Conservation (phyloP, 1,139 yeast genomes). For the Taphrina pruni region DNA sequence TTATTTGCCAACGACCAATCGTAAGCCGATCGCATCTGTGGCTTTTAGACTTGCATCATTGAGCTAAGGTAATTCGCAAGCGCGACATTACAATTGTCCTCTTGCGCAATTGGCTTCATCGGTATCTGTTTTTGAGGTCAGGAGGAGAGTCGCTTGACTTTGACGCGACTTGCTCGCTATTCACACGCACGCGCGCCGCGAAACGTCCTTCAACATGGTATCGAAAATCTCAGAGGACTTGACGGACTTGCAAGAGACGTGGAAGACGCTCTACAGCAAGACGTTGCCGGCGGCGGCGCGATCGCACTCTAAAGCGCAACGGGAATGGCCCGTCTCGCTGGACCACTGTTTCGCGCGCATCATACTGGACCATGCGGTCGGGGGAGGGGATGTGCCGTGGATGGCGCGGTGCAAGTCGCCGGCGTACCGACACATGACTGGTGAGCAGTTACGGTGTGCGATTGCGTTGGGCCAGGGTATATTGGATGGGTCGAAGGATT, state of each 20-base stretch:
- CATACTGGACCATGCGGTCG: constrained; percentile 31
- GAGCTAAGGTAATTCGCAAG: no score
- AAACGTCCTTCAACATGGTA: background rate
- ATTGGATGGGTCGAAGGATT: background rate
- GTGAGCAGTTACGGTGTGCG: constrained; percentile 9
- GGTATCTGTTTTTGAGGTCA: no score
- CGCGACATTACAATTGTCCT: no score
- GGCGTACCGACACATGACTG: constrained; percentile 27
- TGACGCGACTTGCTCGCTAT: no score
- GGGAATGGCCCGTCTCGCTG: constrained; percentile 24
- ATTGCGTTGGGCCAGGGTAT: constrained; percentile 10
- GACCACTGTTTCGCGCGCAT: constrained; percentile 35
- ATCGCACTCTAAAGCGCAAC: background rate
- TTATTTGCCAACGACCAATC: no score
- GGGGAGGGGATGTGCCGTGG: constrained; percentile 12
- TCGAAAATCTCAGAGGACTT: background rate
- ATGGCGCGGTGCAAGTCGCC: constrained; percentile 16
- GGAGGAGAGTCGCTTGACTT: no score
- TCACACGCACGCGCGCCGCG: background rate
- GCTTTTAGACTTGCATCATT: no score
- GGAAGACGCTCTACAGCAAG: constrained; percentile 12
- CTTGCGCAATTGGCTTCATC: no score
- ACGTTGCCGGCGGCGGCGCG: constrained; percentile 19
- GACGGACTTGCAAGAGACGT: background rate
- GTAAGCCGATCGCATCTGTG: no score